Percentiles rank a stretch among this genome's conserved stretches.
phyloP scores from a whole-genome alignment of 164 flowering plant species.

The Houttuynia cordata region DNA sequence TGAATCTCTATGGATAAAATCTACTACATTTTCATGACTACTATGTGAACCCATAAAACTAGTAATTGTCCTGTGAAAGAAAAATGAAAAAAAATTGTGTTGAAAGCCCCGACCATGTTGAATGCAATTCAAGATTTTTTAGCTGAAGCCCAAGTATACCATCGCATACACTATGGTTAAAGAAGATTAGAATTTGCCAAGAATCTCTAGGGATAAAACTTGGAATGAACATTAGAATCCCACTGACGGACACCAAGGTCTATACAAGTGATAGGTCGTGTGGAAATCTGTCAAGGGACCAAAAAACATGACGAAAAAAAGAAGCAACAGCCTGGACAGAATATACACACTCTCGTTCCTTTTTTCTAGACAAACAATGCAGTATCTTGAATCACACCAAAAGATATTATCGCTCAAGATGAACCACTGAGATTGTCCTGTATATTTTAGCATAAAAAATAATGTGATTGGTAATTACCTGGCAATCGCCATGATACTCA shows the following conservation, averaged over 20 bases:
- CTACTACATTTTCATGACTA: no score
- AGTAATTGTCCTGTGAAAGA: background rate
- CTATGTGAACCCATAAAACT: no score
- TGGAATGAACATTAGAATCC: no score
- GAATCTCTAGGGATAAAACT: background rate
- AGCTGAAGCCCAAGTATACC: background rate
- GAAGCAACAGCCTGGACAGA: background rate
- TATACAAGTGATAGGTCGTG: background rate
- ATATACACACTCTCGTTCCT: background rate
- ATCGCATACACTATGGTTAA: no score
- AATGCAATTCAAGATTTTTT: background rate
- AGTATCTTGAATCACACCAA: background rate
- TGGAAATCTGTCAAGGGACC: background rate
- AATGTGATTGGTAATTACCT: slow-evolving; percentile 25
- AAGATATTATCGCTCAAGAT: background rate
- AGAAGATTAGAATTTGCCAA: background rate
- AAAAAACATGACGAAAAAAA: background rate
- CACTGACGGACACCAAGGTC: background rate
- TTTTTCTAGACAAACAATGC: background rate
- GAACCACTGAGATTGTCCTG: no score
- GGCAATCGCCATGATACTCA: slow-evolving; percentile 75
- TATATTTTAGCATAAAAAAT: no score
- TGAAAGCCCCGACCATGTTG: background rate
- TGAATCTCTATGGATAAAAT: no score
- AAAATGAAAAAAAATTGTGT: background rate